A percentile compares a stretch with the other conserved stretches of the same genome.
Evolutionary conservation across 140 eudicot species (phyloP).

Genomic region (Bidens hawaiensis): DNA sequence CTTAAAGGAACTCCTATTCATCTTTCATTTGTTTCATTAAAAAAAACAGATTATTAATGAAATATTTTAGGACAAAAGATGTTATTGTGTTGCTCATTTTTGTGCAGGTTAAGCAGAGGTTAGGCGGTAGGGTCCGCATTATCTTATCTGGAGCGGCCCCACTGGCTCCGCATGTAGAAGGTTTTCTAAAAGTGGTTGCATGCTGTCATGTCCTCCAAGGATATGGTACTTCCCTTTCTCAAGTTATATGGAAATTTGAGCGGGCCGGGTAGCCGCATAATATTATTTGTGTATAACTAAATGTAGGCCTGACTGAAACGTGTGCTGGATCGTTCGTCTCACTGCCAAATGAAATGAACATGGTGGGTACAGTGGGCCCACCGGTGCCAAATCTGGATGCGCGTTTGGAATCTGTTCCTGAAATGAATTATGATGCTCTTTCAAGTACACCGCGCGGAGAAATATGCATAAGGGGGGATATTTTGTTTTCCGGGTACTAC

Average conservation of each 20-base stretch:
- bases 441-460: constrained; percentile 91
- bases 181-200: constrained; percentile 81
- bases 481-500: constrained; percentile 82
- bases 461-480: constrained; percentile 76
- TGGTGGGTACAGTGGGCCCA: constrained; percentile 99
- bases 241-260: not conserved
- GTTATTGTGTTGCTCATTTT: constrained; percentile 4
- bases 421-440: constrained; percentile 91
- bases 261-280: not conserved
- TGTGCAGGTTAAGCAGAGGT: constrained; percentile 74
- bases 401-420: constrained; percentile 90
- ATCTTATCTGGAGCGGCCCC: constrained; percentile 99
- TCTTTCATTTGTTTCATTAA: not conserved
- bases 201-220: constrained; percentile 96
- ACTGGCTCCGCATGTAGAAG: constrained; percentile 88
- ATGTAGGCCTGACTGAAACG: constrained; percentile 84
- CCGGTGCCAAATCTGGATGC: constrained; percentile 91
- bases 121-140: constrained; percentile 86
- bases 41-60: not conserved
- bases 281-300: constrained; percentile 3
- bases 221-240: constrained; percentile 50
- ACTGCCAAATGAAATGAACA: constrained; percentile 60
- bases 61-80: not conserved
- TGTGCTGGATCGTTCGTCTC: constrained; percentile 98
- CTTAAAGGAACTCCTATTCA: not conserved